These are phyloP conservation scores for Achaetomiella virescens DNA, from an alignment of 495 filamentous ascomycete genomes.

Conservation along the genomic window DNA sequence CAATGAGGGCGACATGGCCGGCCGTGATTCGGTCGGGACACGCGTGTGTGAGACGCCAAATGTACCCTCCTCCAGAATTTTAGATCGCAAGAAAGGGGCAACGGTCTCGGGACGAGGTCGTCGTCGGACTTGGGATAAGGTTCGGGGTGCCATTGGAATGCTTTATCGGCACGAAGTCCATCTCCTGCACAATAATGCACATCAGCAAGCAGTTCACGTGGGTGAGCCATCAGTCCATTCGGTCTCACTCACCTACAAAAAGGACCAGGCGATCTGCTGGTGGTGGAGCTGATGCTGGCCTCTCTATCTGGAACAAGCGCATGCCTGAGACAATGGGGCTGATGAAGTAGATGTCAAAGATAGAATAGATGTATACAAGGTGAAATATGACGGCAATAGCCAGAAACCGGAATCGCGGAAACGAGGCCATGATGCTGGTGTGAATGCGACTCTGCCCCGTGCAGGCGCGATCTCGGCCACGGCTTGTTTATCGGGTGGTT, in stretches of 20 bases:
- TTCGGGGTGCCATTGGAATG: constrained; percentile 89
- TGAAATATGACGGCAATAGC: constrained; percentile 91
- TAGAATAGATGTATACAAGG: constrained; percentile 88
- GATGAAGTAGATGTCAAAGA: constrained; percentile 99
- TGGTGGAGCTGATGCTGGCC: constrained; percentile 53
- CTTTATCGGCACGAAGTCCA: constrained; percentile 94
- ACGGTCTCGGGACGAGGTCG: constrained; percentile 61
- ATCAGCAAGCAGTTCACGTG: constrained; percentile 3
- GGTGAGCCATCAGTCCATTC: constrained; percentile 8
- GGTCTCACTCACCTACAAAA: constrained; percentile 67
- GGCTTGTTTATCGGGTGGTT: neutral
- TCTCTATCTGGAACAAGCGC: constrained; percentile 67
- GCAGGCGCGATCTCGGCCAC: constrained; percentile 4
- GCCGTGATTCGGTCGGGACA: constrained; percentile 94
- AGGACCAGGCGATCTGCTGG: constrained; percentile 88
- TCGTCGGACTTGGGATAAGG: constrained; percentile 64
- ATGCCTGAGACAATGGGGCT: constrained; percentile 97
- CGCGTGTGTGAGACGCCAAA: constrained; percentile 98
- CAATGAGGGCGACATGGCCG: constrained; percentile 98
- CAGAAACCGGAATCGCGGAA: constrained; percentile 82
- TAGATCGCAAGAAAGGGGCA: constrained; percentile 89
- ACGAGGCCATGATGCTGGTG: constrained; percentile 57
- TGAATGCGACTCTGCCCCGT: constrained; percentile 27
- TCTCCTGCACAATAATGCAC: constrained; percentile 51
- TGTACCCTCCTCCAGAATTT: constrained; percentile 82